Evolutionary conservation across 2,329 filamentous ascomycete genomes (phyloP).

Genomic region (Fusarium drepaniforme): DNA sequence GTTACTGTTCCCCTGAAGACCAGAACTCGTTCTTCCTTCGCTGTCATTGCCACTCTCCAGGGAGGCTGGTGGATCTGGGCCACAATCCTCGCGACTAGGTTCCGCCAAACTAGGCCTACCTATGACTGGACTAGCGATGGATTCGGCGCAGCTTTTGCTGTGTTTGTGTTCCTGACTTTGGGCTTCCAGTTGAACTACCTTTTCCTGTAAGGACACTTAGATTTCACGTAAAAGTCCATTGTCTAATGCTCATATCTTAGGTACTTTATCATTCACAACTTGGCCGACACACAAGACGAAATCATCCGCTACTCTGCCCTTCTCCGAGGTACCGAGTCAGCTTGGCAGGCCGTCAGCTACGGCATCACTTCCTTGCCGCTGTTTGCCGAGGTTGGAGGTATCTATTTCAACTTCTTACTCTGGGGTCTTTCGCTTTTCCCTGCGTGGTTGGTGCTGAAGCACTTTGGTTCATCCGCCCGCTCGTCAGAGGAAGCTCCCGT

Average conservation of each 20-base stretch:
- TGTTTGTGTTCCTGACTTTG: constrained; percentile 75
- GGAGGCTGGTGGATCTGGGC: constrained; percentile 81
- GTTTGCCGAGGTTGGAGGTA: constrained; percentile 73
- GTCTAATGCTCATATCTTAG: constrained; percentile 47
- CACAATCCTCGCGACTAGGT: constrained; percentile 73
- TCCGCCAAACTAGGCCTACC: constrained; percentile 65
- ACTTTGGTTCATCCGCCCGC: constrained; percentile 44
- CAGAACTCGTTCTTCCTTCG: constrained; percentile 68
- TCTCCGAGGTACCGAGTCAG: constrained; percentile 77
- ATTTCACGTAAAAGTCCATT: rapidly evolving
- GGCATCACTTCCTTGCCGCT: constrained; percentile 72
- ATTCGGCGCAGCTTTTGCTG: constrained; percentile 74
- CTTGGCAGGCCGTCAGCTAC: constrained; percentile 80
- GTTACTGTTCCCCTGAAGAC: constrained; percentile 64
- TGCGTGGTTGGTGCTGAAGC: constrained; percentile 74
- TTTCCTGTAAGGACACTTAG: constrained; percentile 64
- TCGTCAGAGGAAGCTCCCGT: constrained; percentile 9
- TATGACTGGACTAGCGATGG: constrained; percentile 75
- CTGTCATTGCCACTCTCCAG: constrained; percentile 66
- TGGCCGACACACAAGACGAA: constrained; percentile 71
- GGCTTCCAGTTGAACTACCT: constrained; percentile 82
- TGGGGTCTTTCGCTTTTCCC: constrained; percentile 75
- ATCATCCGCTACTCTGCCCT: constrained; percentile 77
- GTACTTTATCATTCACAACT: constrained; percentile 77
- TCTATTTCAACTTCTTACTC: constrained; percentile 78